Conservation (phyloP, 164 flowering plant species). For the Protea cynaroides region DNA sequence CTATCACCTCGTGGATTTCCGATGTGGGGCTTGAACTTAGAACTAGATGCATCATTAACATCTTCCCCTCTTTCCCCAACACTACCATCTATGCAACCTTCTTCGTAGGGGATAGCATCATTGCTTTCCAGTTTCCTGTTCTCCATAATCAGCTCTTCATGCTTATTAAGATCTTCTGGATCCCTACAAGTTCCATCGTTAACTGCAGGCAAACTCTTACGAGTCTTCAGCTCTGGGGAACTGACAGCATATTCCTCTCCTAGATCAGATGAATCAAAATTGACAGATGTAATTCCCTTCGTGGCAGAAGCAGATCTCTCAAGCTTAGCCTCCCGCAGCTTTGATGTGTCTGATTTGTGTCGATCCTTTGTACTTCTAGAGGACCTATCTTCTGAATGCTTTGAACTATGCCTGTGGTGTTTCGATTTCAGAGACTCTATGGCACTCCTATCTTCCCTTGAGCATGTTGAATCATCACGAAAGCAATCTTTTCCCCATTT, state of each 20-base stretch:
- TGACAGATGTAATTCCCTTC: constrained; percentile 5
- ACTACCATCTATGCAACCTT: background rate
- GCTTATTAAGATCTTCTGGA: background rate
- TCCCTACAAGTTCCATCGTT: constrained; percentile 12
- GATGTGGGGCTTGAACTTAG: background rate
- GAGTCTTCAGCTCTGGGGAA: constrained; percentile 12
- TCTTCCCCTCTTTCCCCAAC: background rate
- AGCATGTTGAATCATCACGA: constrained; percentile 8
- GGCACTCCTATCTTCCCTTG: constrained; percentile 14
- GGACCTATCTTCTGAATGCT: constrained; percentile 9
- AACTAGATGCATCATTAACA: background rate
- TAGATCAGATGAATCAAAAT: constrained; percentile 5
- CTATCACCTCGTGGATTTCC: background rate
- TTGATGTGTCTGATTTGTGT: constrained; percentile 6
- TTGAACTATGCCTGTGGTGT: constrained; percentile 15
- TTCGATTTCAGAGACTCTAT: constrained; percentile 11
- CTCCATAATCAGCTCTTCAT: background rate
- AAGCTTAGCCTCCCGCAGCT: background rate
- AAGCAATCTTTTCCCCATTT: constrained; percentile 3
- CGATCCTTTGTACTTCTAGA: constrained; percentile 8
- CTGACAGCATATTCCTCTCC: background rate
- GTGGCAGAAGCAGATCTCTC: constrained; percentile 6
- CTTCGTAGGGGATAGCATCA: background rate
- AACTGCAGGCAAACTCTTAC: constrained; percentile 1
- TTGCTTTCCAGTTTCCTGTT: background rate